Percentiles rank a stretch among this genome's conserved stretches.
phyloP scores from a whole-genome alignment of 2,329 filamentous ascomycete species.

The Pseudopyricularia javanii region DNA sequence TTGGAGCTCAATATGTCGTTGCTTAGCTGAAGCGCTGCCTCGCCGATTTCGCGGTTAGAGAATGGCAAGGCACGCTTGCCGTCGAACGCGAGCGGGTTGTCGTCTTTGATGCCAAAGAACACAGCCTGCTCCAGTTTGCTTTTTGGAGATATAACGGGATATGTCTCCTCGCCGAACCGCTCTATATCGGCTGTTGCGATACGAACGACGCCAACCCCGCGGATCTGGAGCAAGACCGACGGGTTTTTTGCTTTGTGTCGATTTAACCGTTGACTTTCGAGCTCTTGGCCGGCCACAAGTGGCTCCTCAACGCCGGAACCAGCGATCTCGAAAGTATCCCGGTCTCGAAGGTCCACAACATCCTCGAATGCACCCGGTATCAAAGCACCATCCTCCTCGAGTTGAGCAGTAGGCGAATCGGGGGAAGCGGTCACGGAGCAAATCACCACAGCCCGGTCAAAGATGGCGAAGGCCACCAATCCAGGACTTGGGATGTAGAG shows the following conservation, averaged over 20 bases:
- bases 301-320: constrained; percentile 53
- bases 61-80: constrained; percentile 56
- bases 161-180: constrained; percentile 43
- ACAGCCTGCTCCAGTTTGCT: constrained; percentile 90
- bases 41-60: constrained; percentile 55
- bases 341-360: constrained; percentile 64
- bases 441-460: constrained; percentile 66
- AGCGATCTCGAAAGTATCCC: constrained; percentile 49
- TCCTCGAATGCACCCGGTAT: constrained; percentile 68
- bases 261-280: constrained; percentile 35
- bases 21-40: constrained; percentile 69
- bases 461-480: constrained; percentile 70
- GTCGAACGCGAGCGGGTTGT: constrained; percentile 81
- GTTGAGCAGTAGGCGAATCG: constrained; percentile 64
- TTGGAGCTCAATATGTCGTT: constrained; percentile 69
- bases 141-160: constrained; percentile 62
- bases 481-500: constrained; percentile 69
- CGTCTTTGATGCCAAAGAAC: constrained; percentile 72
- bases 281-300: constrained; percentile 17
- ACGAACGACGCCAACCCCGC: constrained; percentile 49
- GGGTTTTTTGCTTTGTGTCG: constrained; percentile 49
- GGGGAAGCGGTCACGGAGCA: constrained; percentile 57
- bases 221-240: constrained; percentile 47
- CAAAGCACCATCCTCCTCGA: constrained; percentile 51
- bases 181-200: constrained; percentile 46